Evolutionary conservation across 768 basidiomycete species (phyloP), one percentile per base, ranked within the genome.

Genomic region (Nidula microcarpa): DNA sequence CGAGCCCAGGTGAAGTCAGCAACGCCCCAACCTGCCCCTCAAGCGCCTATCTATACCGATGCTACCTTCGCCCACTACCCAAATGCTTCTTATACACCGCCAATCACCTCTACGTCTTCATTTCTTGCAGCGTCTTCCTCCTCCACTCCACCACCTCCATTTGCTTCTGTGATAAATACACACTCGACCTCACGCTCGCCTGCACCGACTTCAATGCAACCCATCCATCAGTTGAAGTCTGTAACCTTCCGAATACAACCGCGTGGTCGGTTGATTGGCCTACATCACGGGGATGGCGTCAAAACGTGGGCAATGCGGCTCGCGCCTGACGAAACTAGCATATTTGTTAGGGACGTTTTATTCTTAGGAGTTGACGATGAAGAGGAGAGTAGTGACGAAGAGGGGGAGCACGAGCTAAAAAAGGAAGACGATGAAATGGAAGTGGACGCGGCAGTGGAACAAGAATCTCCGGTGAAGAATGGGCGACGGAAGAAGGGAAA

Each of bases 251-350:
- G 68, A 37, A 76, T 83, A n/a, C 73, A 83, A 47, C 89, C 89
- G 9, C 70, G 68, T 8, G 84, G 80, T 33, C 74, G 91, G 39
- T 70, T 70, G 16, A 66, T 92, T 37, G 70, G 69, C 33, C 70
- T 93, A 33, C 84, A 89, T 60, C 70, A 82, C 52, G 74, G 74
- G 43, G 87, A 90, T 50, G 87, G 89, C 4, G 91, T 92, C 47
- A 82, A 78, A 62, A 80, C 70, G 35, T 92, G 91, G 91, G 80
- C 82, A 4, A 71, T 90, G 65, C 76, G 84, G 46, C 74, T 91
- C 34, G 72, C 73, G 8, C 71, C 72, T 1, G 77, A 74, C 7
- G 91, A 92, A 62, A 76, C 76, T 3, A 75, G 74, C 2, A 50
- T 92, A 14, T 65, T 76, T 53, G 63, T 92, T 36, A 71, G 71